Evolutionary conservation across 1,284 basidiomycete genomes (phyloP), one percentile per base, ranked within the genome.

Genomic region (Irpex sp.): DNA sequence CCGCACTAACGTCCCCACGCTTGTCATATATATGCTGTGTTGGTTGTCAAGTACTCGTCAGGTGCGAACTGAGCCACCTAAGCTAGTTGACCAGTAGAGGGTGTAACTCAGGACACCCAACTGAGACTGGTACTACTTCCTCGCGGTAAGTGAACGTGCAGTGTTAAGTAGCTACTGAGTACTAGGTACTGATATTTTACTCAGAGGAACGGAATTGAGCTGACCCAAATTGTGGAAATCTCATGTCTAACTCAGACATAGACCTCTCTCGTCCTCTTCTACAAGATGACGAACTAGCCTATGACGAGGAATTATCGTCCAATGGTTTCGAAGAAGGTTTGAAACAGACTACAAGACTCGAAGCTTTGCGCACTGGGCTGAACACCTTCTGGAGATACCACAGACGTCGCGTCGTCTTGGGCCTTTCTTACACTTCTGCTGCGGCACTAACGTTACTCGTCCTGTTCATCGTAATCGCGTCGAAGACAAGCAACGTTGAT

Each of bases 101-200:
- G 26, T 26, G 26, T 26, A 26, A 26, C 26, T 26, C 26, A 26
- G 26, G 26, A 26, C 26, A 26, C 26, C 26, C 26, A 26, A 26
- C 26, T 26, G 26, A 26, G 26, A 26, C 26, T 26, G 26, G 26
- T 26, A 26, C 26, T 26, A 26, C 26, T 26, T 26, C 26, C 26
- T 26, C 26, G 26, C 26, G 26, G 26, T 26, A 26, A 26, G 26
- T 26, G 26, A 26, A 48, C 44, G 44, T 13, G 44, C 44, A 17
- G 44, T 17, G 44, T 48, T 13, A 48, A 13, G 44, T 48, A 13
- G 13, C 17, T 48, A 17, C 65, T 13, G 58, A 51, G 63, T 63
- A 66, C 57, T 66, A 63, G n/a, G 65, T 47, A 9, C 64, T 48
- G 52, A 66, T 61, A 36, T 64, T 64, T 26, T 66, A 63, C 4